A percentile compares a stretch with the other conserved stretches of the same genome.
Conservation (phyloP, 1,284 basidiomycete species). For the Athelia psychrophila region DNA sequence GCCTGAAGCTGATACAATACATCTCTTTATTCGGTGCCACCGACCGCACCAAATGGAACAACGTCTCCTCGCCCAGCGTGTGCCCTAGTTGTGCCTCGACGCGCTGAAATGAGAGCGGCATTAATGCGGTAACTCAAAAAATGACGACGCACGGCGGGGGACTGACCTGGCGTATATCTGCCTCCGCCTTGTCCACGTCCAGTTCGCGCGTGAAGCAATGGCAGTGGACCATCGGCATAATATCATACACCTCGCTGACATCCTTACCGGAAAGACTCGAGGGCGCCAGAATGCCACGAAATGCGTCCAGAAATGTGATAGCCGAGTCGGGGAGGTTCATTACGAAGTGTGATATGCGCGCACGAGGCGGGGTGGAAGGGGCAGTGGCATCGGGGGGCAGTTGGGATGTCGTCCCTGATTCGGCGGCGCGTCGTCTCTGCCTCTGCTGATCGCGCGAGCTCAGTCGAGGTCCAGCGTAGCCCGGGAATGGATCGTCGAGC, state of each 20-base stretch:
- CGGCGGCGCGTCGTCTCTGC: slow-evolving; percentile 21
- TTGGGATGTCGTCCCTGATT: slow-evolving; percentile 11
- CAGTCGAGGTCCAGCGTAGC: slow-evolving; percentile 45
- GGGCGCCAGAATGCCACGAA: slow-evolving; percentile 64
- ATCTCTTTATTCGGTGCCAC: slow-evolving; percentile 98
- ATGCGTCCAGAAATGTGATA: slow-evolving; percentile 88
- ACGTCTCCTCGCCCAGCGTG: slow-evolving; percentile 48
- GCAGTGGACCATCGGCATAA: slow-evolving; percentile 90
- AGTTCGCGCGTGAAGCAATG: slow-evolving; percentile 94
- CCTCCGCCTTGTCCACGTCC: slow-evolving; percentile 64
- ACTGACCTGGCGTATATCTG: slow-evolving; percentile 79
- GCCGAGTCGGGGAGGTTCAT: slow-evolving; percentile 98
- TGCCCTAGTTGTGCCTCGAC: slow-evolving; percentile 69
- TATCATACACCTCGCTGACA: slow-evolving; percentile 45
- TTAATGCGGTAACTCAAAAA: slow-evolving; percentile 3
- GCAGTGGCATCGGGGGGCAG: slow-evolving; percentile 9
- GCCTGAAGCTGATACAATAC: slow-evolving; percentile 94
- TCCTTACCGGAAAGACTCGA: slow-evolving; percentile 30
- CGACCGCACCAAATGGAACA: slow-evolving; percentile 81
- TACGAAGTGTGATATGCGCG: slow-evolving; percentile 81
- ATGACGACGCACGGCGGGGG: background rate
- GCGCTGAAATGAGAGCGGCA: slow-evolving; percentile 45
- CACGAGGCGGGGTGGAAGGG: slow-evolving; percentile 32
- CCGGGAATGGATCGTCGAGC: slow-evolving; percentile 63
- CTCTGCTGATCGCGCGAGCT: slow-evolving; percentile 41